Conservation (phyloP, 352 stramenopile genomes). For the Globisporangium okanoganense region DNA sequence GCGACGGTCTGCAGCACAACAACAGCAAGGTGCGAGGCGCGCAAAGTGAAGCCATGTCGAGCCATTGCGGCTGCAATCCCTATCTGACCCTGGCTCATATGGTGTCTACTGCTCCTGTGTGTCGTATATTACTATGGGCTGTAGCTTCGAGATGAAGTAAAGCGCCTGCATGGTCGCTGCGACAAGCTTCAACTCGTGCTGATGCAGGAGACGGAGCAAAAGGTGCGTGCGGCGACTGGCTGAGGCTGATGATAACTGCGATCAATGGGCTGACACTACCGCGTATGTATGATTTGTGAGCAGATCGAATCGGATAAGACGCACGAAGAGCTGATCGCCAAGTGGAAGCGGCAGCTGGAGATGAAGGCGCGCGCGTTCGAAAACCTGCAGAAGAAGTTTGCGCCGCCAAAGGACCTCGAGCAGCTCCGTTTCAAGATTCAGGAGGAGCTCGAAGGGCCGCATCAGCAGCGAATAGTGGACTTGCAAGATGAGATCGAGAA, state of each 20-base stretch:
- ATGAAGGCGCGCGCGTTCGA: conserved; percentile 79
- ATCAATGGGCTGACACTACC: no score
- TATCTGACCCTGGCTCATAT: not conserved
- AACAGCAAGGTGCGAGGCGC: conserved; percentile 41
- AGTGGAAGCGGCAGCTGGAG: conserved; percentile 85
- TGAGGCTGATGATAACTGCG: not conserved
- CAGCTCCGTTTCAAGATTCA: conserved; percentile 82
- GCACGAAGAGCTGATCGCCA: conserved; percentile 75
- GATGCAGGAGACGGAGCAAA: conserved; percentile 81
- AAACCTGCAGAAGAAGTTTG: conserved; percentile 78
- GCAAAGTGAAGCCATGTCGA: not conserved
- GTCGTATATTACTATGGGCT: no score
- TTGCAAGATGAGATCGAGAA: conserved; percentile 75
- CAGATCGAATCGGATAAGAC: conserved; percentile 73
- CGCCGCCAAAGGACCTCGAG: conserved; percentile 74
- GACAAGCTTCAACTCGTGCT: conserved; percentile 78
- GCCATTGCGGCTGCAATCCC: not conserved
- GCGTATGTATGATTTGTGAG: not conserved
- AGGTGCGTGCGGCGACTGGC: conserved; percentile 24
- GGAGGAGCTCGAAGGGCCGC: conserved; percentile 72
- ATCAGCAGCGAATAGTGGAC: conserved; percentile 57
- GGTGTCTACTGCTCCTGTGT: no score
- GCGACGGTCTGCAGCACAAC: conserved; percentile 56
- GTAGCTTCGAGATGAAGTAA: conserved; percentile 60
- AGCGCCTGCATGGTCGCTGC: conserved; percentile 68